Conservation (phyloP, 1,284 basidiomycete genomes). For the Acaromyces ingoldii region DNA sequence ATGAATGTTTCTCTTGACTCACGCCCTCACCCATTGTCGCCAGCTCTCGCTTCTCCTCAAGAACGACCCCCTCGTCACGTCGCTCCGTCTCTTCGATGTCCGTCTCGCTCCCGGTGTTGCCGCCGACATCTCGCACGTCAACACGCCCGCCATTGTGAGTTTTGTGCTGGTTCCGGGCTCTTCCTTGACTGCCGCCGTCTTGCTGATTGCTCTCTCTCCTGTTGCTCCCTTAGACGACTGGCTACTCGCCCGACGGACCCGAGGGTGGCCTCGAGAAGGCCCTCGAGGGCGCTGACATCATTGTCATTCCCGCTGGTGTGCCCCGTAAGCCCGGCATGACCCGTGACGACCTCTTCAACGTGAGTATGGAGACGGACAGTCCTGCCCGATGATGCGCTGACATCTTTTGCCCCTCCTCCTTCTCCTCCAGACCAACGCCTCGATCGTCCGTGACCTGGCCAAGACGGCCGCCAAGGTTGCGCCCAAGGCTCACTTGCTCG, state of each 20-base stretch:
- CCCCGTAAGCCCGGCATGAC: constrained; percentile 64
- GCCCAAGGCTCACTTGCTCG: constrained; percentile 83
- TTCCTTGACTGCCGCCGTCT: not conserved
- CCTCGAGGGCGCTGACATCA: constrained; percentile 76
- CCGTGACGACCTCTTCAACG: constrained; percentile 99
- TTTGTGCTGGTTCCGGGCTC: constrained; percentile 18
- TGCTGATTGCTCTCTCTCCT: not conserved
- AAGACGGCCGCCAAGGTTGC: constrained; percentile 76
- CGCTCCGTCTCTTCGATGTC: constrained; percentile 53
- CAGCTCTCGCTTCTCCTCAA: constrained; percentile 77
- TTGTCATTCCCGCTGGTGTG: constrained; percentile 90
- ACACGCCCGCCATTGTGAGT: constrained; percentile 73
- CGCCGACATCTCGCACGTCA: constrained; percentile 65
- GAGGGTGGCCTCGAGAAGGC: constrained; percentile 80
- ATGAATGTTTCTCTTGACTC: not conserved
- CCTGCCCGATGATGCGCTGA: not conserved
- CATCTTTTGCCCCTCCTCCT: not conserved
- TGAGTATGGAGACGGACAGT: constrained; percentile 54
- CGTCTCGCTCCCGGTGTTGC: constrained; percentile 55
- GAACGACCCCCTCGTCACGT: constrained; percentile 74
- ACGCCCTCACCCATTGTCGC: not conserved
- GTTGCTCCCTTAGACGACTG: constrained; percentile 60
- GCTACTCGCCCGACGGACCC: constrained; percentile 60
- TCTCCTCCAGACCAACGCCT: constrained; percentile 71
- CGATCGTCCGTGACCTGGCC: constrained; percentile 93